Evolutionary conservation across 805 yeast species (phyloP), one percentile per base, ranked within the genome.

Genomic region (Lachancea sp.): DNA sequence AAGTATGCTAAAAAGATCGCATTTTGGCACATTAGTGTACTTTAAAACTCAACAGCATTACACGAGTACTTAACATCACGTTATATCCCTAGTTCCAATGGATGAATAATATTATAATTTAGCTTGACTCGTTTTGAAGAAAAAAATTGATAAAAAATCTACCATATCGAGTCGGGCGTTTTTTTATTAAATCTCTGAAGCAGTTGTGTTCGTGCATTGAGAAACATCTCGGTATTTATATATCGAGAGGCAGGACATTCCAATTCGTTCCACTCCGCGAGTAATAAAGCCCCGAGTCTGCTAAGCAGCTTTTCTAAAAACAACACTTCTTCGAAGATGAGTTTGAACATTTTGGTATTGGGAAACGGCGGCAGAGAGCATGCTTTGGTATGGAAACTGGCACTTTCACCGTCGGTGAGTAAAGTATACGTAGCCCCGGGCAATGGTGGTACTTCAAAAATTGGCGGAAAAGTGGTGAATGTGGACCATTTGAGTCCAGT

Each of bases 281-380:
- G 7, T 22, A 8, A 22, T 22, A 8, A 28, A 30, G 16, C 9
- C 12, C 34, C 18, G 21, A 12, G 17, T 30, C 34, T 30, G 8
- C 21, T 17, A 19, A 5, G 5, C 12, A 19, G 22, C 18, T 41
- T 12, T n/a, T 15, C 4, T 29, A 16, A 16, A 21, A 23, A 2
- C 15, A 19, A 24, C 12, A 29, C n/a, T n/a, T n/a, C n/a, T n/a
- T 28, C 24, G 23, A 23, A 13, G 23, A 26, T 54, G 59, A 47
- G 59, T 19, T 62, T 74, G 60, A 86, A 83, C 61, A 65, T 92
- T 51, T 78, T 92, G 46, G 80, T 92, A 49, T 75, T 92, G 52
- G 99, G 99, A 56, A 87, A 84, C 67, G 99, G 99, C 61, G 99
- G 98, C 52, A 88, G 99, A 71, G 99, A 92, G 67, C 97, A 92